Percentiles rank a stretch among this genome's conserved stretches.
Evolutionary conservation across 1,284 basidiomycete species (phyloP).

Genomic region (Ustilago trichophora): DNA sequence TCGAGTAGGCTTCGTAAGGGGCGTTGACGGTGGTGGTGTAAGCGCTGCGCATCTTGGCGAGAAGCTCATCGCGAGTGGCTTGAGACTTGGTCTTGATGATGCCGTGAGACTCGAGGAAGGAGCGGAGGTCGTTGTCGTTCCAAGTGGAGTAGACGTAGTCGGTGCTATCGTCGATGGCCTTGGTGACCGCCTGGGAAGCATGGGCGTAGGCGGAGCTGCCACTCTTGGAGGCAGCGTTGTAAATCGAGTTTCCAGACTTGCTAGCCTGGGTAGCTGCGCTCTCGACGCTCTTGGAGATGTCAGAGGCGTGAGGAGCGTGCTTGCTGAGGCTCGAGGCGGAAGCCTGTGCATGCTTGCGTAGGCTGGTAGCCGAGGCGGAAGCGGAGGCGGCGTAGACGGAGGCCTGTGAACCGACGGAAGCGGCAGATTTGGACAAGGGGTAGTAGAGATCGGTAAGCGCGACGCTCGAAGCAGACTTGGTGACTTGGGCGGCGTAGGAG

Average conservation of each 20-base stretch:
- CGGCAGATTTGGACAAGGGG: constrained; percentile 45
- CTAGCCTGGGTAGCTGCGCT: constrained; percentile 46
- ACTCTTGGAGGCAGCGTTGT: constrained; percentile 47
- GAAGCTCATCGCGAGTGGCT: constrained; percentile 56
- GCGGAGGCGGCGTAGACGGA: constrained; percentile 35
- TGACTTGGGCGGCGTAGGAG: constrained; percentile 38
- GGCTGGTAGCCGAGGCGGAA: constrained; percentile 21
- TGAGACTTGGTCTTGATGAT: constrained; percentile 56
- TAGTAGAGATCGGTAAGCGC: constrained; percentile 57
- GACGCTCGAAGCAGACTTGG: constrained; percentile 32
- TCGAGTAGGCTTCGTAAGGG: constrained; percentile 60
- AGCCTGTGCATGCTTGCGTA: constrained; percentile 22
- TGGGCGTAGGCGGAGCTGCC: constrained; percentile 49
- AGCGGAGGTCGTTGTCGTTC: constrained; percentile 57
- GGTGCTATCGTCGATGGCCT: constrained; percentile 52
- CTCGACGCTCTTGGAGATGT: constrained; percentile 35
- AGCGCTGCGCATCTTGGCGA: constrained; percentile 48
- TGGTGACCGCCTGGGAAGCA: constrained; percentile 37
- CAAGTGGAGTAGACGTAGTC: constrained; percentile 65
- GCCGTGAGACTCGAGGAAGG: constrained; percentile 54
- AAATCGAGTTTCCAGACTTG: constrained; percentile 38
- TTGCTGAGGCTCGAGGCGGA: constrained; percentile 18
- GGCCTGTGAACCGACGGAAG: constrained; percentile 48
- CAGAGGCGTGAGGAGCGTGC: constrained; percentile 27
- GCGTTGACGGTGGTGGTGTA: constrained; percentile 57